These are phyloP conservation scores for Cryptococcus sp. DNA, from an alignment of 1,284 basidiomycete genomes.

Conservation along the genomic window DNA sequence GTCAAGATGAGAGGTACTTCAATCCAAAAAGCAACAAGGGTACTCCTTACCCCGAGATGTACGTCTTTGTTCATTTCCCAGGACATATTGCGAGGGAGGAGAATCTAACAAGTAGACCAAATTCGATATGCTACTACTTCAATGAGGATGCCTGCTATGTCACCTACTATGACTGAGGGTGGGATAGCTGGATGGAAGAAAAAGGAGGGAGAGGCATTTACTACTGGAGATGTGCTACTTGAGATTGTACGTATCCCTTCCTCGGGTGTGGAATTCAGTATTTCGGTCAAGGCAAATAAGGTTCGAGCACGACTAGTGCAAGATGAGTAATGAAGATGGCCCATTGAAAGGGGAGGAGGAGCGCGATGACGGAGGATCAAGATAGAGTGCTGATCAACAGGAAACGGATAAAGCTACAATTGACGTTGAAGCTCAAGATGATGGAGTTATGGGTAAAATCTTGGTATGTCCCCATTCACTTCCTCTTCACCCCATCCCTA, in stretches of 20 bases:
- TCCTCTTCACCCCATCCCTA: background rate
- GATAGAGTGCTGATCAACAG: conserved; percentile 49
- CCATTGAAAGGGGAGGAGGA: too few species aligned
- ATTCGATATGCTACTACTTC: conserved; percentile 61
- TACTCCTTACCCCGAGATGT: too few species aligned
- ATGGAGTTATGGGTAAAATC: conserved; percentile 90
- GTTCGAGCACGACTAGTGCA: too few species aligned
- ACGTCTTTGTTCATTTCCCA: too few species aligned
- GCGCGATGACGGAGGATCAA: too few species aligned
- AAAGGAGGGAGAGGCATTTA: conserved; percentile 78
- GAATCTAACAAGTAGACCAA: too few species aligned
- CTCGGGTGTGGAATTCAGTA: background rate
- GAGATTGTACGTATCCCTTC: conserved; percentile 69
- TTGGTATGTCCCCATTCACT: conserved; percentile 53
- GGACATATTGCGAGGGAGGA: too few species aligned
- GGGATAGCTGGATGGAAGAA: conserved; percentile 91
- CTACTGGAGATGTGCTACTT: conserved; percentile 81
- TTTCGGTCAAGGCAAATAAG: background rate
- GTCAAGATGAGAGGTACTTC: too few species aligned
- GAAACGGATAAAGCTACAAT: conserved; percentile 99
- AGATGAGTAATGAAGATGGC: too few species aligned
- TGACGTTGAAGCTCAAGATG: conserved; percentile 98
- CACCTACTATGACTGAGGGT: conserved; percentile 97
- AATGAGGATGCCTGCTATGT: conserved; percentile 91
- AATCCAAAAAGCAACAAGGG: too few species aligned